Evolutionary conservation across 2,329 filamentous ascomycete genomes (phyloP).

Genomic region (Emmonsia crescens): DNA sequence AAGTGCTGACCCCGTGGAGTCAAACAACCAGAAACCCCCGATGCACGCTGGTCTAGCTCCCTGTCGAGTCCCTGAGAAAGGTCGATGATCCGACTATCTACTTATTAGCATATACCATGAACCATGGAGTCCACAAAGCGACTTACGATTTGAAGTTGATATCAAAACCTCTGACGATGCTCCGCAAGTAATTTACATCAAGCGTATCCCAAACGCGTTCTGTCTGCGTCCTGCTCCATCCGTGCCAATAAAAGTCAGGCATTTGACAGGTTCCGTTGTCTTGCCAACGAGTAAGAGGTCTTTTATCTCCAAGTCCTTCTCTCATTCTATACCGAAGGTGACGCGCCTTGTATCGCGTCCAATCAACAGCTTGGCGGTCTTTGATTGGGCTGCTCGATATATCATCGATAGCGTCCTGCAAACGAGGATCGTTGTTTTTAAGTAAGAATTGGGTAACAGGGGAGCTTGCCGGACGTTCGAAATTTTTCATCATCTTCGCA

Average conservation of each 20-base stretch:
- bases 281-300: conserved; percentile 51
- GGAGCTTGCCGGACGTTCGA: conserved; percentile 50
- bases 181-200: conserved; percentile 50
- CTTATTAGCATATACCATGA: conserved; percentile 6
- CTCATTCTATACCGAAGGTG: conserved; percentile 47
- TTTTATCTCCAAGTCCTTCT: conserved; percentile 41
- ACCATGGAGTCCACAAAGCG: neutral
- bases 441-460: conserved; percentile 53
- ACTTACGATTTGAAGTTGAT: conserved; percentile 45
- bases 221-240: conserved; percentile 42
- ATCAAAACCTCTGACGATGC: conserved; percentile 43
- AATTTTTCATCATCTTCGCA: conserved; percentile 33
- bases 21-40: conserved; percentile 55
- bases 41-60: conserved; percentile 34
- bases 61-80: conserved; percentile 65
- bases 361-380: conserved; percentile 20
- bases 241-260: conserved; percentile 46
- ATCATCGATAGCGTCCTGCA: conserved; percentile 42
- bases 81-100: conserved; percentile 40
- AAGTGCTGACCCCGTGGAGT: conserved; percentile 56
- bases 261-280: conserved; percentile 42
- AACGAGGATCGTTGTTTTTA: conserved; percentile 42
- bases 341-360: conserved; percentile 43
- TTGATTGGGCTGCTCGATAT: conserved; percentile 25
- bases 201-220: conserved; percentile 55